Base-by-base conservation (phyloP, 1,284 basidiomycete species). In the Naganishia albida region DNA sequence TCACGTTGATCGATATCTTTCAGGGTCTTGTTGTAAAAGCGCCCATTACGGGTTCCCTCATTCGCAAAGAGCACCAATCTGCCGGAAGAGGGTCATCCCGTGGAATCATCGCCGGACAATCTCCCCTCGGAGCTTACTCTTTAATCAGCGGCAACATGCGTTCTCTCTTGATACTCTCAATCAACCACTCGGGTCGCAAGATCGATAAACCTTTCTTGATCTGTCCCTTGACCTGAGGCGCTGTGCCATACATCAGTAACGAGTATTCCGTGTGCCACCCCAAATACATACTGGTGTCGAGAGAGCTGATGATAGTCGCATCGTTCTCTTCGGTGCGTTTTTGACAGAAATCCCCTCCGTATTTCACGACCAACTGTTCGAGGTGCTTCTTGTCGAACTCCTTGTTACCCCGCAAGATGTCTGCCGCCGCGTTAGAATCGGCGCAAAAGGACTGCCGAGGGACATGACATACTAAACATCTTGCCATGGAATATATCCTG, bases 121-220 rank as follows among this genome's bases (percentile, higher is more conserved):
- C 34, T 34, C 6, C 10, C 10, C 6, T 34, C 34, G 10, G 10
- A 6, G 34, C 34, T 51, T 73, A 93, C 90, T 85, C 88, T 75
- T 87, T 86, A 40, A 80, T 81, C 52, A 92, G 75, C 0, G 90
- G 87, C 15, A 86, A 74, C 16, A 82, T 77, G 62, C 83, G 78
- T 16, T 82, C 82, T 34, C 81, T 79, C 3, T 83, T 80, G 49
- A 93, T 82, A n/a, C 87, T 91, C 72, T 92, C 89, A 50, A 83
- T 75, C 55, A 96, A 81, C 91, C 92, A 96, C 38, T 83, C 79
- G 0, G 93, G 90, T 62, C 83, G 86, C 63, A 95, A 80, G 55
- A 94, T 62, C 18, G 59, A 43, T 10, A 65, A 84, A 72, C 91
- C 88, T 68, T 88, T 70, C 0, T 74, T 76, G 42, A 77, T 75